phyloP scores from a whole-genome alignment of 1,284 basidiomycete genomes.

The Meripilus lineatus region DNA sequence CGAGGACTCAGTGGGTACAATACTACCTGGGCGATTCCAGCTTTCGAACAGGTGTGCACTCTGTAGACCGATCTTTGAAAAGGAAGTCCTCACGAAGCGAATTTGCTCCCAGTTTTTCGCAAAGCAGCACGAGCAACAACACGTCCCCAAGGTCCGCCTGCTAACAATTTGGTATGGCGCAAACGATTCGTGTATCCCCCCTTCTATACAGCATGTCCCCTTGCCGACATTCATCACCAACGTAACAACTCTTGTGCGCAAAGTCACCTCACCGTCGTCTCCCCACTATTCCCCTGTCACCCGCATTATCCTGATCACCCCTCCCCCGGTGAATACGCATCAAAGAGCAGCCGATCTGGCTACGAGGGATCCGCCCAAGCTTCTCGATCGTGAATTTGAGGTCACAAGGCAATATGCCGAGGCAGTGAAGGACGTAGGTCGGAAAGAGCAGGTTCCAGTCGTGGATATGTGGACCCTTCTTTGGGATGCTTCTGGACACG shows the following conservation, averaged over 20 bases:
- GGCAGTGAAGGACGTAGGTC: conserved; percentile 59
- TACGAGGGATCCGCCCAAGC: conserved; percentile 38
- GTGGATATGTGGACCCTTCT: conserved; percentile 69
- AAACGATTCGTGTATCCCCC: conserved; percentile 70
- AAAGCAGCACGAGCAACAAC: conserved; percentile 41
- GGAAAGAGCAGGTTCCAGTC: conserved; percentile 48
- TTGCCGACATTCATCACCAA: conserved; percentile 64
- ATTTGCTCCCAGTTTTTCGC: conserved; percentile 44
- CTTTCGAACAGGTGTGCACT: conserved; percentile 63
- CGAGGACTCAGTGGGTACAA: conserved; percentile 81
- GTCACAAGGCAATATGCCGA: conserved; percentile 65
- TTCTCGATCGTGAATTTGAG: conserved; percentile 55
- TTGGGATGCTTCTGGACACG: conserved; percentile 60
- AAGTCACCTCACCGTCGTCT: conserved; percentile 59
- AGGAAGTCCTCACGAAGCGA: not conserved
- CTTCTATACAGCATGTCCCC: conserved; percentile 55
- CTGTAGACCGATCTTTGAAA: not conserved
- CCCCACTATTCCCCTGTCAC: conserved; percentile 70
- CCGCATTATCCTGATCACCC: conserved; percentile 74
- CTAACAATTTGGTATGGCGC: conserved; percentile 88
- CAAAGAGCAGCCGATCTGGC: conserved; percentile 46
- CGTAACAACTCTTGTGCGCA: conserved; percentile 54
- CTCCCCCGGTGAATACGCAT: conserved; percentile 74
- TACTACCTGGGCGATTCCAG: conserved; percentile 76
- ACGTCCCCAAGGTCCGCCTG: conserved; percentile 60